A percentile compares a stretch with the other conserved stretches of the same genome.
Evolutionary conservation across 1,284 basidiomycete species (phyloP).

Genomic region (Fistulinella cinereoalba): DNA sequence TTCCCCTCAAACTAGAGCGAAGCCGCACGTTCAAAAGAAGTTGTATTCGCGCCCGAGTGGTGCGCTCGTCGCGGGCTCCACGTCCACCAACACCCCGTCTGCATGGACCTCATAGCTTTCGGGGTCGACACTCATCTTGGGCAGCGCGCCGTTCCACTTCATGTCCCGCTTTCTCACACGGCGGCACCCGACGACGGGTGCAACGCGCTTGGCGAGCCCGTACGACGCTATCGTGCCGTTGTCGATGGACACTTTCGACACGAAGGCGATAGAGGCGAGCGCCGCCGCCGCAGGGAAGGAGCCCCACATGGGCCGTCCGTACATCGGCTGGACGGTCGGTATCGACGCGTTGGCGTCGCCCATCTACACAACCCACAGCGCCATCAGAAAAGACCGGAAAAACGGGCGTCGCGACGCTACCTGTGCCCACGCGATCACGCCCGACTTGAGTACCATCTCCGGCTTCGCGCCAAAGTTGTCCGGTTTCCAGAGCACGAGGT

Average conservation of each 20-base stretch:
- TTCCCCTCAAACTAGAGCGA: no score
- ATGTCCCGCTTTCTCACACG: constrained; percentile 82
- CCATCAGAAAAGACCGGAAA: neutral
- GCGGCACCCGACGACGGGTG: constrained; percentile 79
- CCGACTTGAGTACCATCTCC: constrained; percentile 92
- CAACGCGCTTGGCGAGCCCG: constrained; percentile 69
- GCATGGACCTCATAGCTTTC: constrained; percentile 88
- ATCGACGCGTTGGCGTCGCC: constrained; percentile 94
- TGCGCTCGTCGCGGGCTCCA: constrained; percentile 70
- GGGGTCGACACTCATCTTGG: constrained; percentile 86
- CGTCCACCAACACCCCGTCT: constrained; percentile 75
- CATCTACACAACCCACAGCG: no score
- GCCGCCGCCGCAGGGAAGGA: constrained; percentile 70
- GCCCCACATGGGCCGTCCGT: constrained; percentile 90
- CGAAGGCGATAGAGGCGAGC: constrained; percentile 81
- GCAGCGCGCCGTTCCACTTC: constrained; percentile 88
- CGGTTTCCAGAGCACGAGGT: constrained; percentile 94
- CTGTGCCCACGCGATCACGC: constrained; percentile 89
- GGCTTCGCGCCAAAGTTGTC: constrained; percentile 91
- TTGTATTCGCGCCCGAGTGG: constrained; percentile 75
- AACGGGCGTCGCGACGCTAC: constrained; percentile 34
- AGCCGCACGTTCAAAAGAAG: constrained; percentile 54
- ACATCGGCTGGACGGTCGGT: constrained; percentile 88
- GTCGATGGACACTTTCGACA: constrained; percentile 72
- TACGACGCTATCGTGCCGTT: constrained; percentile 68